Percentiles rank a stretch among this genome's conserved stretches.
Conservation (phyloP, 176 grass and related monocot species). For the Metroxylon sagu region DNA sequence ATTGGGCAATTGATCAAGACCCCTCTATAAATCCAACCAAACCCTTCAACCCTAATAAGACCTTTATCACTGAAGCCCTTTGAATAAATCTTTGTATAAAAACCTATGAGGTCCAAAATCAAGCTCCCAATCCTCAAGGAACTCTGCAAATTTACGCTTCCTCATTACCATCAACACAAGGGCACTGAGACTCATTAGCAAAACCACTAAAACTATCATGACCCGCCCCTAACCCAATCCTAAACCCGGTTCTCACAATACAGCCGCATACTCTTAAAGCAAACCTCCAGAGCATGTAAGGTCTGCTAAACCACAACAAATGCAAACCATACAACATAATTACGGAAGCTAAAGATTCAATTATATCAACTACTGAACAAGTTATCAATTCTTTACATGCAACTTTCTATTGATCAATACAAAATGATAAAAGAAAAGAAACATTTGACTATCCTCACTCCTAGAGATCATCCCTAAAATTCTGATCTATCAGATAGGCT, state of each 20-base stretch:
- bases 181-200: not conserved
- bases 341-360: too few species aligned
- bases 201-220: too few species aligned
- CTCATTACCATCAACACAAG: not conserved
- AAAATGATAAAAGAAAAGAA: too few species aligned
- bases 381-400: too few species aligned
- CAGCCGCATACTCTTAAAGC: conserved; percentile 10
- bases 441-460: too few species aligned
- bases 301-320: too few species aligned
- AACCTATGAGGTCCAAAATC: conserved; percentile 21
- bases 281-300: not conserved
- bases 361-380: too few species aligned
- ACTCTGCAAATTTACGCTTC: not conserved
- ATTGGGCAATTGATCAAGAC: not conserved
- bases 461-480: too few species aligned
- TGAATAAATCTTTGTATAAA: conserved; percentile 14
- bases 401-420: too few species aligned
- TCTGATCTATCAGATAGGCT: too few species aligned
- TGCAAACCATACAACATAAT: too few species aligned
- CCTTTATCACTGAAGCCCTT: conserved; percentile 7
- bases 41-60: not conserved
- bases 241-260: not conserved
- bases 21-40: conserved; percentile 29
- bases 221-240: too few species aligned
- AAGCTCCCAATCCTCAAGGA: conserved; percentile 27